phyloP scores from a whole-genome alignment of 2,329 filamentous ascomycete species.

The Amylocarpus encephaloides region DNA sequence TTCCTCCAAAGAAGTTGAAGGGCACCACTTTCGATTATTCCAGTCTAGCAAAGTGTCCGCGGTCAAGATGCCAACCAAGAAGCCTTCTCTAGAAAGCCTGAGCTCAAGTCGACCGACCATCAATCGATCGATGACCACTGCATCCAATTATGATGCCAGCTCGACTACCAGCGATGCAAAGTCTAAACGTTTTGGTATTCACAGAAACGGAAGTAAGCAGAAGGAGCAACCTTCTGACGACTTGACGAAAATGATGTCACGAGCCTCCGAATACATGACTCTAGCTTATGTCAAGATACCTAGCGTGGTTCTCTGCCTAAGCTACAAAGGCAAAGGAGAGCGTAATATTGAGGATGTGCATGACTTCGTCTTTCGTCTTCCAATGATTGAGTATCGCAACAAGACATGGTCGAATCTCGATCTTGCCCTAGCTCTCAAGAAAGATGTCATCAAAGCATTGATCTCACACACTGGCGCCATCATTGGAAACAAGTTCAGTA shows the following conservation, averaged over 20 bases:
- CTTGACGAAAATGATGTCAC: conserved; percentile 90
- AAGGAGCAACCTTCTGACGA: conserved; percentile 73
- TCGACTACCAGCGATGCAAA: conserved; percentile 30
- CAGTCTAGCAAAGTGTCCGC: conserved; percentile 30
- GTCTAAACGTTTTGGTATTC: conserved; percentile 47
- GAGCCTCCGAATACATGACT: conserved; percentile 96
- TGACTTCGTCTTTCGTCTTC: conserved; percentile 93
- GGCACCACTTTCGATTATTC: conserved; percentile 38
- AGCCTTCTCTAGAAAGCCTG: conserved; percentile 30
- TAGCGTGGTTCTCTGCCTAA: conserved; percentile 89
- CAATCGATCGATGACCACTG: conserved; percentile 21
- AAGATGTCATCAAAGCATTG: conserved; percentile 85
- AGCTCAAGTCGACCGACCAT: conserved; percentile 24
- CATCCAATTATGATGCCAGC: conserved; percentile 18
- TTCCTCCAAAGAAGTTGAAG: conserved; percentile 26
- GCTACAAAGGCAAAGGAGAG: conserved; percentile 92
- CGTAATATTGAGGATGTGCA: conserved; percentile 96
- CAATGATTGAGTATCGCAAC: conserved; percentile 91
- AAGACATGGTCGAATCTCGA: conserved; percentile 99
- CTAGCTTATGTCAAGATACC: conserved; percentile 92
- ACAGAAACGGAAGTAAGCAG: conserved; percentile 42
- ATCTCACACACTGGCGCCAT: conserved; percentile 95
- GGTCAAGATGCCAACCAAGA: conserved; percentile 24
- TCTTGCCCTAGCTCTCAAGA: conserved; percentile 85
- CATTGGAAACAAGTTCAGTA: conserved; percentile 93